Conservation (phyloP, 2,329 filamentous ascomycete species). For the Neonectria magnoliae region DNA sequence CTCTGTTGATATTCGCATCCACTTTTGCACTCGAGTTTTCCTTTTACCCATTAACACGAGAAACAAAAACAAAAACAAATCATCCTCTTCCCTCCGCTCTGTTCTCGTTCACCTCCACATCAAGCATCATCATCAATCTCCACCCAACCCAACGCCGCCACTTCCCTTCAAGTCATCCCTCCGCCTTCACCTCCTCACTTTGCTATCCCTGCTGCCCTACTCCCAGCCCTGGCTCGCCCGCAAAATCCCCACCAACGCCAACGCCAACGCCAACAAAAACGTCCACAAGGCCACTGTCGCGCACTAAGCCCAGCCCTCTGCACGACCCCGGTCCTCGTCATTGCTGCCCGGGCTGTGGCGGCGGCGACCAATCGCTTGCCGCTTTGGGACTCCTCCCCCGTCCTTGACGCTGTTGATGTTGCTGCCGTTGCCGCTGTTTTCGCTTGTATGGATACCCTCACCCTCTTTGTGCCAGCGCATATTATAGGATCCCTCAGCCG, state of each 20-base stretch:
- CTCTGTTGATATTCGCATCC: neutral
- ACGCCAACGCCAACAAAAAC: constrained; percentile 31
- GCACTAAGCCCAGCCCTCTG: constrained; percentile 15
- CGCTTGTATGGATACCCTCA: constrained; percentile 33
- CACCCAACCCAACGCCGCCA: neutral
- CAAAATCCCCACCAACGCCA: constrained; percentile 28
- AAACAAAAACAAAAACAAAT: neutral
- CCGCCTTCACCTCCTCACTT: constrained; percentile 7
- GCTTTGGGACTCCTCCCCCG: constrained; percentile 18
- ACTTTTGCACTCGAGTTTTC: neutral
- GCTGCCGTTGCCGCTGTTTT: neutral
- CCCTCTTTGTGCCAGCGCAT: constrained; percentile 40
- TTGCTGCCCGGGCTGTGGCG: constrained; percentile 28
- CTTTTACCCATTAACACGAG: neutral
- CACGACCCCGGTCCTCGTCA: constrained; percentile 23
- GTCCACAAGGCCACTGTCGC: constrained; percentile 10
- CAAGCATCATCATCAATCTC: constrained; percentile 11
- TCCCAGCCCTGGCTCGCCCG: constrained; percentile 10
- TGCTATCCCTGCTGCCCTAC: constrained; percentile 22
- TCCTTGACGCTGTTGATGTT: constrained; percentile 3
- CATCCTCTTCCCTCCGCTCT: neutral
- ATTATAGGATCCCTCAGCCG: constrained; percentile 35
- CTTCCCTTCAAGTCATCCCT: neutral
- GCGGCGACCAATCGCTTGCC: constrained; percentile 10
- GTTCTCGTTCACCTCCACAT: constrained; percentile 17